A percentile compares a stretch with the other conserved stretches of the same genome.
Conservation (phyloP, 1,284 basidiomycete genomes). For the Rhodotorula sp. region DNA sequence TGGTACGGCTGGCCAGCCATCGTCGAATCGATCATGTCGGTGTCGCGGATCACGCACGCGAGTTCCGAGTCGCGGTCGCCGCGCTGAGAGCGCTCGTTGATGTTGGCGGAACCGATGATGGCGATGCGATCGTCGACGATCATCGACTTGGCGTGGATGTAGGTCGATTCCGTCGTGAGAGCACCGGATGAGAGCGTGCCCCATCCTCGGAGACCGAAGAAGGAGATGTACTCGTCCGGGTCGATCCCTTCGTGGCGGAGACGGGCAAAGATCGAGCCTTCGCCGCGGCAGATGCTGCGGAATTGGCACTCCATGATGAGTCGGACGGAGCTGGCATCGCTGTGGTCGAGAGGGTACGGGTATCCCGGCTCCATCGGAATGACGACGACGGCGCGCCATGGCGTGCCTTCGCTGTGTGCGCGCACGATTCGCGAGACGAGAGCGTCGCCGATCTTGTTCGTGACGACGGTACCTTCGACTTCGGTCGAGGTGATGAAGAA, state of each 20-base stretch:
- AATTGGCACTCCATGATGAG: conserved; percentile 94
- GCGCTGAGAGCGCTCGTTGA: conserved; percentile 93
- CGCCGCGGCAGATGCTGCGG: conserved; percentile 81
- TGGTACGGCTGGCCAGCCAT: conserved; percentile 95
- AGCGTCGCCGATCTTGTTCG: conserved; percentile 93
- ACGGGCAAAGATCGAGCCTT: conserved; percentile 86
- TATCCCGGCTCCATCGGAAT: conserved; percentile 94
- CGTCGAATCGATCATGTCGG: conserved; percentile 84
- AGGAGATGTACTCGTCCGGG: conserved; percentile 86
- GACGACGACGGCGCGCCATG: conserved; percentile 90
- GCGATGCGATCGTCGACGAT: conserved; percentile 93
- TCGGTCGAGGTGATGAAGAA: conserved; percentile 97
- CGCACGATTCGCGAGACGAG: conserved; percentile 87
- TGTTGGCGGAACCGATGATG: conserved; percentile 99
- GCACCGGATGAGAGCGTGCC: conserved; percentile 80
- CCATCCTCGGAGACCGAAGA: conserved; percentile 93
- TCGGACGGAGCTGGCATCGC: conserved; percentile 86
- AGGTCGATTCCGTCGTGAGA: conserved; percentile 71
- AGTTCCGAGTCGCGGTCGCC: conserved; percentile 97
- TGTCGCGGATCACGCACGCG: conserved; percentile 87
- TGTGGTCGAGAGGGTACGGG: conserved; percentile 86
- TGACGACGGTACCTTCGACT: conserved; percentile 79
- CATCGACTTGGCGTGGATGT: conserved; percentile 59
- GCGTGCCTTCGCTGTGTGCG: conserved; percentile 74
- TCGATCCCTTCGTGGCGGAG: conserved; percentile 85